phyloP scores from a whole-genome alignment of 1,284 basidiomycete genomes.

The Inonotus hispidus region DNA sequence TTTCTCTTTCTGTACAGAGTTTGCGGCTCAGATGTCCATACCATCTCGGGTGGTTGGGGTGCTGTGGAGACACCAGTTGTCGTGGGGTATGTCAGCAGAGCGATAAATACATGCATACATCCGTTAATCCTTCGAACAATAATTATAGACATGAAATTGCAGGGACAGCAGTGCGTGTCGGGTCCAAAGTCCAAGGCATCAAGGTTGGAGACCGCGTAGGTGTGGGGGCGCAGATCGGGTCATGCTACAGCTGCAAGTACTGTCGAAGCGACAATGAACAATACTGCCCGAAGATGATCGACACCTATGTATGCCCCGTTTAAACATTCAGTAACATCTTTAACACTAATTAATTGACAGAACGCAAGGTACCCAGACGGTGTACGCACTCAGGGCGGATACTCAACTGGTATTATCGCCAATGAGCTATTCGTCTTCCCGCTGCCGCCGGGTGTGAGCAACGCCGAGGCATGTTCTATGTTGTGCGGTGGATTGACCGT shows the following conservation, averaged over 20 bases:
- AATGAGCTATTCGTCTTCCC: constrained; percentile 68
- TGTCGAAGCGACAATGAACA: constrained; percentile 54
- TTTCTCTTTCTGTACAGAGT: constrained; percentile 14
- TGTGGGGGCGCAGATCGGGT: constrained; percentile 55
- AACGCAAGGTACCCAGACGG: constrained; percentile 49
- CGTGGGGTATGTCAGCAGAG: constrained; percentile 29
- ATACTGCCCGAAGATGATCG: constrained; percentile 35
- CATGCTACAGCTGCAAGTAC: constrained; percentile 46
- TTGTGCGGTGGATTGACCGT: constrained; percentile 65
- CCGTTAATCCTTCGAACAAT: background rate
- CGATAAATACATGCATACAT: background rate
- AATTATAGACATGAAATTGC: constrained; percentile 50
- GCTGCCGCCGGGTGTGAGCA: constrained; percentile 54
- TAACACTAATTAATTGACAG: constrained; percentile 26
- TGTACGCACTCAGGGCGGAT: constrained; percentile 53
- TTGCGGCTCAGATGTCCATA: constrained; percentile 31
- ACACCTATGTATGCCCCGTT: constrained; percentile 29
- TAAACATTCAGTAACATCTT: background rate
- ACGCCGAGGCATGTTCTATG: constrained; percentile 48
- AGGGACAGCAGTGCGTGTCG: constrained; percentile 48
- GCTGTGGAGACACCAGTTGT: constrained; percentile 12
- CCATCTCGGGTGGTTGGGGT: constrained; percentile 33
- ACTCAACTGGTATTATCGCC: constrained; percentile 59
- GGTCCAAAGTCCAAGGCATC: constrained; percentile 48
- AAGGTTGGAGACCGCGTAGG: constrained; percentile 63